These are phyloP conservation scores for Butyriboletus loyo DNA, from an alignment of 768 basidiomycete species.

Conservation along the genomic window DNA sequence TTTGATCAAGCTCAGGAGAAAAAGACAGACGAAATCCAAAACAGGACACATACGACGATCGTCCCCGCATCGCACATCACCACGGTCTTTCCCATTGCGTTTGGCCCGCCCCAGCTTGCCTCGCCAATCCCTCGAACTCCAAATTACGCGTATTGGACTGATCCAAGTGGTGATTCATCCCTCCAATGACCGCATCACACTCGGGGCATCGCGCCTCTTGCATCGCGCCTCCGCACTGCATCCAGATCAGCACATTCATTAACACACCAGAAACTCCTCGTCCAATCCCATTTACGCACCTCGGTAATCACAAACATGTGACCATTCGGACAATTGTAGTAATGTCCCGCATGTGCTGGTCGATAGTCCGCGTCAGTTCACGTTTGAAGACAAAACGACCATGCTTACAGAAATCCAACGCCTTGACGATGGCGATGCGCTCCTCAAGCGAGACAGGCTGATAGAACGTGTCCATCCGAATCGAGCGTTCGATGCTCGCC, in stretches of 20 bases:
- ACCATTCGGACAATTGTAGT: conserved; percentile 54
- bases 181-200: conserved; percentile 54
- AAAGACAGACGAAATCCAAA: background rate
- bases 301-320: conserved; percentile 60
- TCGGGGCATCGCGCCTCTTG: conserved; percentile 50
- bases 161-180: conserved; percentile 40
- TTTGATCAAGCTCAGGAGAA: background rate
- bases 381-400: background rate
- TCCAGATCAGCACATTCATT: background rate
- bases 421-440: conserved; percentile 46
- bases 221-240: conserved; percentile 59
- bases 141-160: conserved; percentile 41
- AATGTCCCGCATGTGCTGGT: conserved; percentile 43
- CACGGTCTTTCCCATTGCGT: conserved; percentile 31
- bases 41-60: background rate
- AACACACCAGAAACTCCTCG: background rate
- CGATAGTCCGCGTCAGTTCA: background rate
- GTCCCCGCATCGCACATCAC: background rate
- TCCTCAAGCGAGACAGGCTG: conserved; percentile 53
- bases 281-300: conserved; percentile 28
- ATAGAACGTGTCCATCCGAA: conserved; percentile 47
- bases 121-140: conserved; percentile 48
- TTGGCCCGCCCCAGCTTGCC: conserved; percentile 23
- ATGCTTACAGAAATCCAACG: conserved; percentile 45
- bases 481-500: conserved; percentile 37